Evolutionary conservation across 2,329 filamentous ascomycete genomes (phyloP).

Genomic region (Rachicladosporium sp.): DNA sequence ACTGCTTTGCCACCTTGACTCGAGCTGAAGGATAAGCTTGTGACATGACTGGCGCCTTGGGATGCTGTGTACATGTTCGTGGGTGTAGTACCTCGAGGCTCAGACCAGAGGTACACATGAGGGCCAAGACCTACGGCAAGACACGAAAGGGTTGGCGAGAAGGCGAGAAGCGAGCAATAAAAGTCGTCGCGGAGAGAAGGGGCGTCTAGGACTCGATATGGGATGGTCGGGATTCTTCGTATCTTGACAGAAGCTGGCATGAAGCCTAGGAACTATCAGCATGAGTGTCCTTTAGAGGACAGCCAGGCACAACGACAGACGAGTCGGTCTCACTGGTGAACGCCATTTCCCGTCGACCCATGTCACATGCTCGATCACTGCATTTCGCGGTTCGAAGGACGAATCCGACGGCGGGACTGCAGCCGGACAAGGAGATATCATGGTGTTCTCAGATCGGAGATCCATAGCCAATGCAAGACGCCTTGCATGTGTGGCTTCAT

Average conservation of each 20-base stretch:
- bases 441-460: conserved; percentile 28
- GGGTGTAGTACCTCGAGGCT: conserved; percentile 41
- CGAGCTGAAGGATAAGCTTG: conserved; percentile 84
- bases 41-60: conserved; percentile 44
- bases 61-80: conserved; percentile 35
- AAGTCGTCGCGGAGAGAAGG: conserved; percentile 86
- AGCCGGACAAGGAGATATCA: no score
- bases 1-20: conserved; percentile 61
- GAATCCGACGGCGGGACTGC: no score
- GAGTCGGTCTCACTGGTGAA: background rate
- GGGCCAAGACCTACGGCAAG: conserved; percentile 74
- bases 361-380: background rate
- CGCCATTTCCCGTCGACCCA: conserved; percentile 1
- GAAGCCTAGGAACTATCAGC: no score
- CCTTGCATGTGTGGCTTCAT: conserved; percentile 47
- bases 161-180: conserved; percentile 85
- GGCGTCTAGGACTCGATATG: conserved; percentile 60
- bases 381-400: no score
- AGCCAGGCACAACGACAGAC: no score
- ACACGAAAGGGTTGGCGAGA: conserved; percentile 60
- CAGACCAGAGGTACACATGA: conserved; percentile 80
- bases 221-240: conserved; percentile 19
- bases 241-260: background rate
- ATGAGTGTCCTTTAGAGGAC: no score
- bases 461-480: conserved; percentile 69